Evolutionary conservation across 2,329 filamentous ascomycete genomes (phyloP), one percentile per base, ranked within the genome.

Genomic region (Cercospora zeae-maydis): DNA sequence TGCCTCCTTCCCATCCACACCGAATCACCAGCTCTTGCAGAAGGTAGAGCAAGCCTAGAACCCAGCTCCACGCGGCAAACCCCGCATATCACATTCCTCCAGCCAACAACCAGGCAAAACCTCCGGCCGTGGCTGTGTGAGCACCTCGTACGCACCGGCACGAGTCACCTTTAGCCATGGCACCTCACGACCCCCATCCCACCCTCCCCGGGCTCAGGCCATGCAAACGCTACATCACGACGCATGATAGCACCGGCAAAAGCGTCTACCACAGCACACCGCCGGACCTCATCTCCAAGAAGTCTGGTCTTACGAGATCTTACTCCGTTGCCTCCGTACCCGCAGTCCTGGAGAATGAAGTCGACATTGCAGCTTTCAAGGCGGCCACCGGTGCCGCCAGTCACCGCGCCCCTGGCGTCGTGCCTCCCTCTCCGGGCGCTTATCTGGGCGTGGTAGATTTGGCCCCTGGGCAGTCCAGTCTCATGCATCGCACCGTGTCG

Each of bases 141-240:
- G 39, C 21, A 11, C 8, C 39, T 45, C 39, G 19, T 45, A 14
- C 39, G 19, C 39, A 45, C 24, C 39, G 39, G 39, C 39, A 45
- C 19, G 21, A 21, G 24, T 21, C 39, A 24, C 39, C 5, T 45
- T 45, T 45, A 45, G 39, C 39, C 39, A 45, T 45, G 39, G 39
- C 39, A 45, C 39, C 39, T 45, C 39, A 45, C 39, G 16, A 45
- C 16, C 13, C 39, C 39, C 21, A 13, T 16, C 39, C 63, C 3
- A 63, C 54, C 14, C 42, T 47, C 34, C 31, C 58, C 24, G 64
- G 61, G 11, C 66, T 70, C 24, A 51, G 47, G 9, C 63, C 65
- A 16, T 66, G 64, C 66, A 68, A 69, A 59, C 56, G 68, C 33
- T 68, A 69, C 66, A 70, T 70, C 57, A 58, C 67, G 10, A 70